Conservation (phyloP, 2,329 filamentous ascomycete species). For the Penicillium sp. region DNA sequence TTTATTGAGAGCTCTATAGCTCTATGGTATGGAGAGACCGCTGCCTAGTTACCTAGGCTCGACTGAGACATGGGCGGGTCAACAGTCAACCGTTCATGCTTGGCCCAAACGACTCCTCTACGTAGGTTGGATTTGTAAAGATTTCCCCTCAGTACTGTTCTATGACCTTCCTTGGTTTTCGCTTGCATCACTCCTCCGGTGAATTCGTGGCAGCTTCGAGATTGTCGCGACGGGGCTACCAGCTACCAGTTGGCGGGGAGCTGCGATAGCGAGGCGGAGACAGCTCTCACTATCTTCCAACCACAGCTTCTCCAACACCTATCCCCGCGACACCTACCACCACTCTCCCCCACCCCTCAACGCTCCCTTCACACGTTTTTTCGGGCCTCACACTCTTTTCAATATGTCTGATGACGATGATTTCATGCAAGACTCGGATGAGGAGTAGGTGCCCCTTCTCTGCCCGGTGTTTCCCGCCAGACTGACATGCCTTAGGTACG, state of each 20-base stretch:
- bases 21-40: neutral
- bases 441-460: conserved; percentile 60
- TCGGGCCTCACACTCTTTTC: neutral
- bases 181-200: neutral
- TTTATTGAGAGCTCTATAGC: neutral
- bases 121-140: neutral
- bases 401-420: conserved; percentile 80
- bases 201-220: neutral
- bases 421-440: conserved; percentile 90
- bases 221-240: no score
- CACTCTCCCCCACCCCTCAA: neutral
- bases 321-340: conserved; percentile 9
- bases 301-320: conserved; percentile 20
- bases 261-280: conserved; percentile 15
- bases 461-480: neutral
- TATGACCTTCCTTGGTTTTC: neutral
- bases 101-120: neutral
- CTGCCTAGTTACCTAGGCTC: neutral
- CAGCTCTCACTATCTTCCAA: conserved; percentile 12
- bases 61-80: neutral
- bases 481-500: conserved; percentile 60
- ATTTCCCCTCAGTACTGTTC: neutral
- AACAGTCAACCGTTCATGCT: neutral
- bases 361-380: neutral
- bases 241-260: neutral